These are phyloP conservation scores for Fusarium sp. DNA, from an alignment of 2,329 filamentous ascomycete species.

Conservation along the genomic window DNA sequence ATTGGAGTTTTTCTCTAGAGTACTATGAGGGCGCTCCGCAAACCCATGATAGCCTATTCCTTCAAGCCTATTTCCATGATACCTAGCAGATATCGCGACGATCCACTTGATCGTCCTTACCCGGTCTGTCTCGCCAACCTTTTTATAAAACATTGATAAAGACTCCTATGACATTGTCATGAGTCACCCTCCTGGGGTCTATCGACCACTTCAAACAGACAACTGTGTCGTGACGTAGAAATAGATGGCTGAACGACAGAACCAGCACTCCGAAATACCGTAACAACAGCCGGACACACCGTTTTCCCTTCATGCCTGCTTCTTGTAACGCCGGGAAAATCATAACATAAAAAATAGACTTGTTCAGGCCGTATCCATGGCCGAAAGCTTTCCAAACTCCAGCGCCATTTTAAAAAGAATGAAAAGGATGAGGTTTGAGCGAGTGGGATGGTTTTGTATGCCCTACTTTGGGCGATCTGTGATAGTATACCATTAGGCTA, in stretches of 20 bases:
- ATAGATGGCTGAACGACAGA: slow-evolving; percentile 22
- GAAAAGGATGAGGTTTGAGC: slow-evolving; percentile 29
- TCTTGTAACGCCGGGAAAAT: slow-evolving; percentile 39
- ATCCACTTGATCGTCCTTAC: slow-evolving; percentile 14
- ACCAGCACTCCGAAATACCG: slow-evolving; percentile 29
- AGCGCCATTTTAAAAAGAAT: slow-evolving; percentile 37
- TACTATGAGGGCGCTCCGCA: slow-evolving; percentile 13
- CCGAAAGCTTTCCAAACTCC: slow-evolving; percentile 35
- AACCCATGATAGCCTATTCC: slow-evolving; percentile 8
- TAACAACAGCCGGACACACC: slow-evolving; percentile 35
- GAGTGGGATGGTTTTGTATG: slow-evolving; percentile 25
- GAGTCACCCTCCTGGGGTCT: slow-evolving; percentile 36
- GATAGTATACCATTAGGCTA: background rate
- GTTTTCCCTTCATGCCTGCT: slow-evolving; percentile 32
- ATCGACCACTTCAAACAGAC: slow-evolving; percentile 27
- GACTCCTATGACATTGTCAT: slow-evolving; percentile 18
- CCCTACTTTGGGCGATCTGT: background rate
- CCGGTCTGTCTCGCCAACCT: slow-evolving; percentile 14
- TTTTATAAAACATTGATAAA: slow-evolving; percentile 31
- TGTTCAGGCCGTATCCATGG: slow-evolving; percentile 23
- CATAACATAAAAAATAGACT: slow-evolving; percentile 33
- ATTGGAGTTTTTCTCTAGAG: slow-evolving; percentile 43
- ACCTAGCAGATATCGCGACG: slow-evolving; percentile 22
- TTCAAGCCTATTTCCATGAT: slow-evolving; percentile 6
- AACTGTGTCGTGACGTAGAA: slow-evolving; percentile 28